A percentile compares a stretch with the other conserved stretches of the same genome.
Evolutionary conservation across 768 basidiomycete genomes (phyloP).

Genomic region (Cystobasidium tubakii): DNA sequence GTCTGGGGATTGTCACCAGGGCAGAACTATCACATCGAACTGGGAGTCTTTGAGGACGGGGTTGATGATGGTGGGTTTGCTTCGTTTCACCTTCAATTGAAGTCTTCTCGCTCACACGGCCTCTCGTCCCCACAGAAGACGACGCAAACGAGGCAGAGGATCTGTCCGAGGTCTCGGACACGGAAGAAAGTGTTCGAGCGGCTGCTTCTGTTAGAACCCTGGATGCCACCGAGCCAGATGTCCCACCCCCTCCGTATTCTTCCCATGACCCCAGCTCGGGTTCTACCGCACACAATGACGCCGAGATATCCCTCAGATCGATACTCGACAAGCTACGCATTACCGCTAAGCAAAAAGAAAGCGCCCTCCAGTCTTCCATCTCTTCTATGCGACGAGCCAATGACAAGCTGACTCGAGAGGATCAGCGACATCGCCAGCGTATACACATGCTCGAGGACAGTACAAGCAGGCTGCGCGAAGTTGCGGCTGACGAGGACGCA

Average conservation of each 20-base stretch:
- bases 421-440: slow-evolving; percentile 30
- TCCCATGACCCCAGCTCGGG: slow-evolving; percentile 35
- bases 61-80: slow-evolving; percentile 13
- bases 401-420: slow-evolving; percentile 36
- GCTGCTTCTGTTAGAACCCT: slow-evolving; percentile 3
- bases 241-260: slow-evolving; percentile 38
- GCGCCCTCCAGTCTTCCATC: slow-evolving; percentile 30
- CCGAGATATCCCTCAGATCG: slow-evolving; percentile 11
- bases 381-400: slow-evolving; percentile 30
- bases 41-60: slow-evolving; percentile 20
- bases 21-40: slow-evolving; percentile 31
- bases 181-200: neutral
- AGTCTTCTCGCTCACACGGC: neutral
- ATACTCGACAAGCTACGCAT: slow-evolving; percentile 28
- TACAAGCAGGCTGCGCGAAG: slow-evolving; percentile 31
- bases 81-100: neutral
- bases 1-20: slow-evolving; percentile 32
- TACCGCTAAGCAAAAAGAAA: slow-evolving; percentile 30
- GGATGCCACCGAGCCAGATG: slow-evolving; percentile 33
- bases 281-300: neutral
- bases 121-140: neutral
- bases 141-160: slow-evolving; percentile 6
- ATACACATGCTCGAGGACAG: slow-evolving; percentile 38
- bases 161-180: neutral
- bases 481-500: slow-evolving; percentile 31